These are phyloP conservation scores for Cyberlindnera suaveolens DNA, from an alignment of 805 yeast species.

Conservation along the genomic window DNA sequence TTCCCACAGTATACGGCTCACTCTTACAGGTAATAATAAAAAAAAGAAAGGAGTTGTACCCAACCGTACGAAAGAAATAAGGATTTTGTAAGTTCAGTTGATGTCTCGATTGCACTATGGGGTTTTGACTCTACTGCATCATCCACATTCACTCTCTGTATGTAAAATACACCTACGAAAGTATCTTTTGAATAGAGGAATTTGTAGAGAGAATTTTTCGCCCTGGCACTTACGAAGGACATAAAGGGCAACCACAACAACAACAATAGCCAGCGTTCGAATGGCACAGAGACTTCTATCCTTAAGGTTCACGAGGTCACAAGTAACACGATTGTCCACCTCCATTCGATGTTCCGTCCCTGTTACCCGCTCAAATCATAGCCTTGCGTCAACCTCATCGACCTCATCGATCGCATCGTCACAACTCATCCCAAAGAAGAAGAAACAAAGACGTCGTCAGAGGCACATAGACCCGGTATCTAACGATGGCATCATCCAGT, in stretches of 20 bases:
- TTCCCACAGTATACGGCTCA: slow-evolving; percentile 11
- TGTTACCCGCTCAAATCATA: no score
- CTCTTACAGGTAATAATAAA: slow-evolving; percentile 14
- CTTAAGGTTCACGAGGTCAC: no score
- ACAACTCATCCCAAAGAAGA: background rate
- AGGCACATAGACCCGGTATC: slow-evolving; percentile 5
- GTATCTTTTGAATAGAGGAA: no score
- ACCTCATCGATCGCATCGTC: background rate
- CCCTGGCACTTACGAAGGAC: no score
- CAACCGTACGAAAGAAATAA: background rate
- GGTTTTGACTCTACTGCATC: slow-evolving; percentile 17
- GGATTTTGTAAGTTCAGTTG: slow-evolving; percentile 19
- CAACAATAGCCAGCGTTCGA: no score
- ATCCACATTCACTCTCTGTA: slow-evolving; percentile 6
- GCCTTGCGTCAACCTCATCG: background rate
- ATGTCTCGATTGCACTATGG: slow-evolving; percentile 8
- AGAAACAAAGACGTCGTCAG: background rate
- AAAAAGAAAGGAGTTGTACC: background rate
- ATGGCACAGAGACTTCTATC: no score
- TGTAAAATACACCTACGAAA: no score
- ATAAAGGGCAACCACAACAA: no score
- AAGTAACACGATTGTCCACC: no score
- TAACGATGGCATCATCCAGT: slow-evolving; percentile 3
- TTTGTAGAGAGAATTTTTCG: no score
- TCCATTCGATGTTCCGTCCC: no score